A percentile compares a stretch with the other conserved stretches of the same genome.
phyloP scores from a whole-genome alignment of 2,329 filamentous ascomycete species.

The Microascus cirrosus region DNA sequence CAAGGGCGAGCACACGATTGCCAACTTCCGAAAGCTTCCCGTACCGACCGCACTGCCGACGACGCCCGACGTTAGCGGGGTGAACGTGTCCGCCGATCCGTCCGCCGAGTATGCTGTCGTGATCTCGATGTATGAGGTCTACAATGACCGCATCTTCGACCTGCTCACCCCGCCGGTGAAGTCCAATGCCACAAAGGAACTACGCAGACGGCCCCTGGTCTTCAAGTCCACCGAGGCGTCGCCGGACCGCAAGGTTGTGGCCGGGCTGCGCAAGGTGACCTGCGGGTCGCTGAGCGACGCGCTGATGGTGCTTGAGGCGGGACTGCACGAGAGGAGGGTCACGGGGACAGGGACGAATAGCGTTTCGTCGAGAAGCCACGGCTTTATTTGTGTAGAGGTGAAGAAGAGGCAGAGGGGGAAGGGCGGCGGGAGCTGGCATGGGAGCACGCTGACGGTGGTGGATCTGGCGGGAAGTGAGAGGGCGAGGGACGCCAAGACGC shows the following conservation, averaged over 20 bases:
- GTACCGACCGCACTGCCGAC: slow-evolving; percentile 66
- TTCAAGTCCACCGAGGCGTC: slow-evolving; percentile 89
- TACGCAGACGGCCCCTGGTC: slow-evolving; percentile 65
- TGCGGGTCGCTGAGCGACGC: slow-evolving; percentile 77
- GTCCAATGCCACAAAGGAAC: slow-evolving; percentile 54
- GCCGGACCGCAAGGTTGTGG: slow-evolving; percentile 87
- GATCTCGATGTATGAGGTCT: slow-evolving; percentile 97
- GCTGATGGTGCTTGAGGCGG: slow-evolving; percentile 79
- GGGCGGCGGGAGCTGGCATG: slow-evolving; percentile 46
- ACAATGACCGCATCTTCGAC: slow-evolving; percentile 97
- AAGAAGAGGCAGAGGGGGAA: slow-evolving; percentile 54
- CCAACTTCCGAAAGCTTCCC: slow-evolving; percentile 48
- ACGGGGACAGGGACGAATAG: slow-evolving; percentile 90
- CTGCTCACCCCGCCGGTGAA: slow-evolving; percentile 58
- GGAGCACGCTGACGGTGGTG: slow-evolving; percentile 75
- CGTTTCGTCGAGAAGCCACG: slow-evolving; percentile 83
- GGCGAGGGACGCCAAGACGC: slow-evolving; percentile 85
- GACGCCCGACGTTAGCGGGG: slow-evolving; percentile 60
- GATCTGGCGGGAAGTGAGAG: slow-evolving; percentile 91
- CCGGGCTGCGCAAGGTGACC: slow-evolving; percentile 80
- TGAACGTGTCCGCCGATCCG: slow-evolving; percentile 55
- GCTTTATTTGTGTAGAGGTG: slow-evolving; percentile 91
- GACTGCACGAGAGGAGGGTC: slow-evolving; percentile 75
- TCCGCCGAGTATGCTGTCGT: slow-evolving; percentile 76
- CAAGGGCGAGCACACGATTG: slow-evolving; percentile 40